Base-by-base conservation (phyloP, 2,329 filamentous ascomycete genomes). In the Mycosphaerella arachidis region DNA sequence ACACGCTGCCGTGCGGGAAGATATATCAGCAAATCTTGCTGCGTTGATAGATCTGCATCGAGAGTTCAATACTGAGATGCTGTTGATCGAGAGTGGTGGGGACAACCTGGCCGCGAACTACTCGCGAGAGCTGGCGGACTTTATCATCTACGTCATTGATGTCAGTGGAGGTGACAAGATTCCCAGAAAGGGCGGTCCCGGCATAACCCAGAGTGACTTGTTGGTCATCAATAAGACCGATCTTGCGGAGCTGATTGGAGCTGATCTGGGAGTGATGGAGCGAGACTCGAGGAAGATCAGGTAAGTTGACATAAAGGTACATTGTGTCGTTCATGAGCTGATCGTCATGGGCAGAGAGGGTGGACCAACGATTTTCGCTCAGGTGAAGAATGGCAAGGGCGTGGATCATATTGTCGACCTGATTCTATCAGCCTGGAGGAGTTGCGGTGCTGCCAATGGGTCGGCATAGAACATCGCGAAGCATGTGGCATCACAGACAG, bases 21-120 rank as follows among this genome's bases (percentile, higher is more conserved):
- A 99, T 78, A 97, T 99, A 71, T 91, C 86, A 40, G 87, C 90
- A 66, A 99, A 99, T 79, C 86, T 99, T 3, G 90, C 92, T 57
- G 94, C 93, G 0, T 84, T 99, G 43, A 93, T 96, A 71, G 89
- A 92, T 68, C 82, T 97, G 53, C 93, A 97, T 76, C 81, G 81
- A 58, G 84, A 88, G 65, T 96, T 96, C 81, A 75, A 79, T 48
- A 86, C 92, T 0, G 91, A 97, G 72, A 76, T 99, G 24, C 83
- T 99, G 27, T 85, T 99, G 46, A 99, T 99, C 73, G 94, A 99
- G 78, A 92, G 87, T 18, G 94, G 94, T 48, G 94, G 94, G 59
- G 94, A 99, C 75, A 99, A 99, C 75, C 84, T 99, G 0, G 94
- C 94, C 0, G 94, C 94, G 4, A 99, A 99, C 80, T 99, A 99